Conservation (phyloP, 2,329 filamentous ascomycete species). For the Botrytis fabae region DNA sequence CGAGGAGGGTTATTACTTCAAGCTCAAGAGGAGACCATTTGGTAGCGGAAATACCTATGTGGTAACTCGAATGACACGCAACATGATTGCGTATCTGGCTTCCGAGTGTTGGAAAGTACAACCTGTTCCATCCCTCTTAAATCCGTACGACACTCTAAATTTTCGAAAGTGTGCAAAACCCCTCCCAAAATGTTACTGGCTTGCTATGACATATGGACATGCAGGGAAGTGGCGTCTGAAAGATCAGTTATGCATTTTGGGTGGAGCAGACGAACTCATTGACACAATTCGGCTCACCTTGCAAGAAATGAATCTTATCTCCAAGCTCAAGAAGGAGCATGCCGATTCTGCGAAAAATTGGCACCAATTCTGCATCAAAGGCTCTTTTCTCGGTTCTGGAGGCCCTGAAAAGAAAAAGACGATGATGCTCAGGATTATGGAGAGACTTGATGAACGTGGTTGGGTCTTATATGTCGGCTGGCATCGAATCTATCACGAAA, state of each 20-base stretch:
- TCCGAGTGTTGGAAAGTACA: slow-evolving; percentile 10
- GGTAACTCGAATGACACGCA: slow-evolving; percentile 4
- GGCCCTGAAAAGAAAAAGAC: neutral
- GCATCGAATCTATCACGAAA: neutral
- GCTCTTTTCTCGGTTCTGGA: neutral
- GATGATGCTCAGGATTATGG: slow-evolving; percentile 15
- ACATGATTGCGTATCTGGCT: slow-evolving; percentile 19
- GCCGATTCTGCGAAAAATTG: neutral
- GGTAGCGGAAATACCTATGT: neutral
- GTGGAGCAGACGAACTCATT: slow-evolving; percentile 17
- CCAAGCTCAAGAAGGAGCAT: neutral
- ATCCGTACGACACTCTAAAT: neutral
- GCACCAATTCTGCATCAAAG: neutral
- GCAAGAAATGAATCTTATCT: slow-evolving; percentile 15
- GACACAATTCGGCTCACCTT: slow-evolving; percentile 17
- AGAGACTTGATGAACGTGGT: slow-evolving; percentile 20
- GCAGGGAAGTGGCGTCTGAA: neutral
- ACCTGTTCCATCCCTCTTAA: neutral
- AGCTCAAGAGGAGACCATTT: slow-evolving; percentile 9
- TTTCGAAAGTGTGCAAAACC: neutral
- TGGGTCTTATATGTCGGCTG: slow-evolving; percentile 5
- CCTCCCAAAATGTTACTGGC: slow-evolving; percentile 21
- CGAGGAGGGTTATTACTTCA: neutral
- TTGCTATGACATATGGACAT: neutral
- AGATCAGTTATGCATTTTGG: slow-evolving; percentile 7